A percentile compares a stretch with the other conserved stretches of the same genome.
These are phyloP conservation scores for Butyriboletus loyo DNA, from an alignment of 768 basidiomycete genomes.

Conservation along the genomic window DNA sequence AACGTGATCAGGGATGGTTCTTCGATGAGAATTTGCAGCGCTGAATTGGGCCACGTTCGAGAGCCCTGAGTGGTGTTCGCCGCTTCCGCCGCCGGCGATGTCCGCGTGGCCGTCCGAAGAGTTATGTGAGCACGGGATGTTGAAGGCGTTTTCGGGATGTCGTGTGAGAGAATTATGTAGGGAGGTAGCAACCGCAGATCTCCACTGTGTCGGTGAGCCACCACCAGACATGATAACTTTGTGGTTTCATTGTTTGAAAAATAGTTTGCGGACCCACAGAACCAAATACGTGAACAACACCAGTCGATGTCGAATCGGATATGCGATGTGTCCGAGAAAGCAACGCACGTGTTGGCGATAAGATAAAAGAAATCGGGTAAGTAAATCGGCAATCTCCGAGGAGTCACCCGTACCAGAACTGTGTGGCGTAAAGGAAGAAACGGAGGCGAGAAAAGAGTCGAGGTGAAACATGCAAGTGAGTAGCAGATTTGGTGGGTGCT, in stretches of 20 bases:
- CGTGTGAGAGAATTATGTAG: slow-evolving; percentile 15
- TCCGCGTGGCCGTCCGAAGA: slow-evolving; percentile 21
- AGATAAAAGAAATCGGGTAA: slow-evolving; percentile 24
- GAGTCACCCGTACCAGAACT: slow-evolving; percentile 1
- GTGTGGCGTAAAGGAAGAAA: not conserved
- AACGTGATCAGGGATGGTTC: slow-evolving; percentile 6
- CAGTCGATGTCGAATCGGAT: slow-evolving; percentile 1
- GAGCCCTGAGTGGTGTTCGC: slow-evolving; percentile 10
- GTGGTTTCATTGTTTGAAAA: slow-evolving; percentile 28
- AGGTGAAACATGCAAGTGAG: slow-evolving; percentile 2
- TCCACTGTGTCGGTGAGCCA: slow-evolving; percentile 17
- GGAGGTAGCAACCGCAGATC: slow-evolving; percentile 6
- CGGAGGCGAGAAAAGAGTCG: not conserved
- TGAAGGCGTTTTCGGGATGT: slow-evolving; percentile 4
- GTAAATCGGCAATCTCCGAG: slow-evolving; percentile 20
- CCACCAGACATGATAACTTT: slow-evolving; percentile 25
- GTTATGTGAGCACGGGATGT: slow-evolving; percentile 12
- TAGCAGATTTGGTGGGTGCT: not conserved
- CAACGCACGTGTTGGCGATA: slow-evolving; percentile 14
- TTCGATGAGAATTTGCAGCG: slow-evolving; percentile 11
- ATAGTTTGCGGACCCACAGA: slow-evolving; percentile 32
- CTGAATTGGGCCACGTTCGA: slow-evolving; percentile 10
- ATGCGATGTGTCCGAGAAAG: not conserved
- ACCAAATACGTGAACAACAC: slow-evolving; percentile 32
- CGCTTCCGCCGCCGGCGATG: slow-evolving; percentile 14